Evolutionary conservation across 106 monocot species (phyloP).

Genomic region (Allium sativum): DNA sequence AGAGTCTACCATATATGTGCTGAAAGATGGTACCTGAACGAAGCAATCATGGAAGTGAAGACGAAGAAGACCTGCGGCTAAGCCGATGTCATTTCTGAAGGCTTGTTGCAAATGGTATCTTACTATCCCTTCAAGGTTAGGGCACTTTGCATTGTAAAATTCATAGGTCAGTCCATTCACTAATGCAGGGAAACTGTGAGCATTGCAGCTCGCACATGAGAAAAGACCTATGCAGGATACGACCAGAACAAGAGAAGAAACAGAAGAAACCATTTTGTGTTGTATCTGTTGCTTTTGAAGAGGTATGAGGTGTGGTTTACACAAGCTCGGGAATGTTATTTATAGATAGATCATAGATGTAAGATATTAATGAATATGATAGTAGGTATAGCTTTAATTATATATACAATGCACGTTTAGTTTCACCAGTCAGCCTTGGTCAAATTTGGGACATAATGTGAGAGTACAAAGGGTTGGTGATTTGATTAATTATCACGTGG

Average conservation of each 20-base stretch:
- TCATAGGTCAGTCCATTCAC: conserved; percentile 28
- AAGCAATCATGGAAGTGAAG: conserved; percentile 60
- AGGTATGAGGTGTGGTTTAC: too few relatives aligned
- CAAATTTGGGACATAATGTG: too few relatives aligned
- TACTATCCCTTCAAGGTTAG: conserved; percentile 21
- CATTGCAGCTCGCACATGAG: background rate
- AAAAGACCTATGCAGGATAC: background rate
- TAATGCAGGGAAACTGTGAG: conserved; percentile 7
- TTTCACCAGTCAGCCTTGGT: too few relatives aligned
- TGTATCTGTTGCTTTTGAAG: too few relatives aligned
- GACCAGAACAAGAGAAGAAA: background rate
- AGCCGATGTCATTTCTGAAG: conserved; percentile 26
- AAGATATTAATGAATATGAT: too few relatives aligned
- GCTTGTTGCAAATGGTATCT: conserved; percentile 9
- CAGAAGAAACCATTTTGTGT: background rate
- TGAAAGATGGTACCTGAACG: conserved; percentile 35
- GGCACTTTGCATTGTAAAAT: conserved; percentile 38
- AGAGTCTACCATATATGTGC: too few relatives aligned
- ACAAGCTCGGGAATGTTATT: too few relatives aligned
- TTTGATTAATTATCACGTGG: too few relatives aligned
- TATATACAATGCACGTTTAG: too few relatives aligned
- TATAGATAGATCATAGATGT: too few relatives aligned
- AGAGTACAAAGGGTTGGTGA: too few relatives aligned
- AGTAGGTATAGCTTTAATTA: too few relatives aligned
- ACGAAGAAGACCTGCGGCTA: conserved; percentile 47